Conservation (phyloP, 2,329 filamentous ascomycete genomes). For the Dactylella cylindrospora region DNA sequence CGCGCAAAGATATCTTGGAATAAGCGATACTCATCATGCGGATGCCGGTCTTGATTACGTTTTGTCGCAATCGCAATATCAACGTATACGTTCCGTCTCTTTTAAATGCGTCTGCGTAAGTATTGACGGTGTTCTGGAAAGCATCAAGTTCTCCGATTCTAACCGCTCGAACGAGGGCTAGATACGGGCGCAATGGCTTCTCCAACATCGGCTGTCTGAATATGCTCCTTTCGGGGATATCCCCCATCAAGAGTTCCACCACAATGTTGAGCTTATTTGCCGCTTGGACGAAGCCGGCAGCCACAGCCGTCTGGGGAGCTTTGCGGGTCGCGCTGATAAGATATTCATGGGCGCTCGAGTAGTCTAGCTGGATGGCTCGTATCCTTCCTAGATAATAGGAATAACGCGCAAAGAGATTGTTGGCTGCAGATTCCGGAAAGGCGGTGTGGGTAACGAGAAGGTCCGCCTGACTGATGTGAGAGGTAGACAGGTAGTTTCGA, state of each 20-base stretch:
- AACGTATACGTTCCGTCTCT: conserved; percentile 93
- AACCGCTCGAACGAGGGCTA: conserved; percentile 89
- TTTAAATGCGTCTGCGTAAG: conserved; percentile 80
- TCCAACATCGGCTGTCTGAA: conserved; percentile 90
- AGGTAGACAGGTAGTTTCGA: conserved; percentile 92
- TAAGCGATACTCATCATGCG: conserved; percentile 99
- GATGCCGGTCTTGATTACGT: conserved; percentile 98
- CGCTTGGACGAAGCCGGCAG: conserved; percentile 91
- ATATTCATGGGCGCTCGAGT: conserved; percentile 95
- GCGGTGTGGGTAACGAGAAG: conserved; percentile 92
- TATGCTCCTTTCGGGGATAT: conserved; percentile 91
- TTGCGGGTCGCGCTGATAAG: conserved; percentile 91
- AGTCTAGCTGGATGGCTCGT: conserved; percentile 90
- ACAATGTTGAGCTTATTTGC: conserved; percentile 95
- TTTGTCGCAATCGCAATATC: conserved; percentile 90
- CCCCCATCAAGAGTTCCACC: conserved; percentile 95
- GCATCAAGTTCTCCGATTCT: conserved; percentile 94
- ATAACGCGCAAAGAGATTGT: conserved; percentile 97
- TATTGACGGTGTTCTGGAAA: conserved; percentile 82
- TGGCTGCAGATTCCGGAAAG: conserved; percentile 89
- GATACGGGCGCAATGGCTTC: conserved; percentile 84
- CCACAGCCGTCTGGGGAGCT: conserved; percentile 83
- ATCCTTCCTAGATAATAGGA: conserved; percentile 97
- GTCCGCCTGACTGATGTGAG: conserved; percentile 95
- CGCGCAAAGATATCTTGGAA: conserved; percentile 91